Evolutionary conservation across 805 yeast species (phyloP).

Genomic region (Barnettozyma wickerhamii): DNA sequence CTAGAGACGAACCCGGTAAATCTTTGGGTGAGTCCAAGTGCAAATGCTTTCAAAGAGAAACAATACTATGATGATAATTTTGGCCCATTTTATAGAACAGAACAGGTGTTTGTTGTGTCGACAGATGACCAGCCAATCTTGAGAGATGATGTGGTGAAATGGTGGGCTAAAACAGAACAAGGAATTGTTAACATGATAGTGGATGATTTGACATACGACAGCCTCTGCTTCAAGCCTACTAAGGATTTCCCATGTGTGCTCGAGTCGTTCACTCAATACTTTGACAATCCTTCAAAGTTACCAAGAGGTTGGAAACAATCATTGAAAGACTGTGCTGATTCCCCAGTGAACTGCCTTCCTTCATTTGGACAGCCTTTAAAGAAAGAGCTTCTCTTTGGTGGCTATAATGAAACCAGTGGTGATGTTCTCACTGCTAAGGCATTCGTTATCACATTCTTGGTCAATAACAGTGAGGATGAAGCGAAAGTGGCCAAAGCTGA

Average conservation of each 20-base stretch:
- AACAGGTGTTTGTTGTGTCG: constrained; percentile 67
- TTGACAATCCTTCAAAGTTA: constrained; percentile 52
- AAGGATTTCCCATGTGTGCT: constrained; percentile 72
- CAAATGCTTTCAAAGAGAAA: constrained; percentile 66
- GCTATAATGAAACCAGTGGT: constrained; percentile 31
- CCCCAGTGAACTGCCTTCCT: constrained; percentile 90
- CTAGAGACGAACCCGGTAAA: constrained; percentile 78
- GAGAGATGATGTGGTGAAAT: constrained; percentile 61
- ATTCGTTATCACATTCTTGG: constrained; percentile 67
- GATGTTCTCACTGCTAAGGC: constrained; percentile 63
- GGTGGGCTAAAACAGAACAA: constrained; percentile 87
- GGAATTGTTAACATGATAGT: constrained; percentile 38
- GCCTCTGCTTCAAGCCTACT: constrained; percentile 79
- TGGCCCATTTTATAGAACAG: constrained; percentile 89
- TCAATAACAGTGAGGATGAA: constrained; percentile 45
- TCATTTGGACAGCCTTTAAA: constrained; percentile 86
- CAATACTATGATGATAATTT: constrained; percentile 70
- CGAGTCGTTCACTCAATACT: constrained; percentile 87
- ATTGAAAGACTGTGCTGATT: constrained; percentile 57
- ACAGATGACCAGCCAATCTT: constrained; percentile 70
- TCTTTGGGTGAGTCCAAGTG: constrained; percentile 83
- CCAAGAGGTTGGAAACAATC: constrained; percentile 52
- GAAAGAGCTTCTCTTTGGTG: constrained; percentile 67
- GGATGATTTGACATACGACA: constrained; percentile 41
- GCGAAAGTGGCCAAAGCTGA: constrained; percentile 34